These are phyloP conservation scores for Bruguiera sexangula DNA, from an alignment of 345 rosid species.

Conservation along the genomic window DNA sequence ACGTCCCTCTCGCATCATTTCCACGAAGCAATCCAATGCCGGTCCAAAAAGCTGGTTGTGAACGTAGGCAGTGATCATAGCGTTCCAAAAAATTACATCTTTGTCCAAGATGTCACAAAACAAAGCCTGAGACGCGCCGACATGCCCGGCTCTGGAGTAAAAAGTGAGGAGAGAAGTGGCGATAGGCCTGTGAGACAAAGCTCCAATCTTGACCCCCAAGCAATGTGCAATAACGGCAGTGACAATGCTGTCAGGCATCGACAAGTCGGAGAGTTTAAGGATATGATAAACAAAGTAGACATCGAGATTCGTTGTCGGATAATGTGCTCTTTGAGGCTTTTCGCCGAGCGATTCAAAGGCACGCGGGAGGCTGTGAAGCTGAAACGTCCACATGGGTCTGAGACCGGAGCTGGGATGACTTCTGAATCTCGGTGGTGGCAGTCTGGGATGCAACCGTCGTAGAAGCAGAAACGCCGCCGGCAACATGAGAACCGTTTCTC, in stretches of 20 bases:
- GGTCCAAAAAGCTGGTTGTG: conserved; percentile 33
- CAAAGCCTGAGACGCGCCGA: conserved; percentile 30
- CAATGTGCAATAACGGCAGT: conserved; percentile 39
- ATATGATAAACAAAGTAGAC: conserved; percentile 26
- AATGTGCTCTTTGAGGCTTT: conserved; percentile 37
- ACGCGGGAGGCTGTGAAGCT: not conserved
- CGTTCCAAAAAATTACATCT: conserved; percentile 57
- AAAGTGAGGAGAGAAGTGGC: conserved; percentile 46
- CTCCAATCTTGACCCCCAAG: conserved; percentile 55
- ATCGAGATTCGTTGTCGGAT: not conserved
- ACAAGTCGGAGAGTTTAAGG: conserved; percentile 29
- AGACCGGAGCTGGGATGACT: no score
- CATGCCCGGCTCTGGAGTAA: conserved; percentile 42
- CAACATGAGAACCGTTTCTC: no score
- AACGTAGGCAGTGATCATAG: conserved; percentile 51
- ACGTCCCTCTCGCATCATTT: conserved; percentile 37
- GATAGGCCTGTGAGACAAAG: conserved; percentile 39
- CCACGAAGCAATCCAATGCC: conserved; percentile 35
- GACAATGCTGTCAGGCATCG: conserved; percentile 11
- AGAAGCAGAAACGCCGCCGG: no score
- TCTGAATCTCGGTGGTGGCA: no score
- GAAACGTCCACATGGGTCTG: no score
- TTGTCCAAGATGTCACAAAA: conserved; percentile 39
- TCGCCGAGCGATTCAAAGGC: conserved; percentile 36
- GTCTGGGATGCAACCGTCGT: no score